A percentile compares a stretch with the other conserved stretches of the same genome.
These are phyloP conservation scores for Eucalyptus marginata DNA, from an alignment of 345 rosid species.

Conservation along the genomic window DNA sequence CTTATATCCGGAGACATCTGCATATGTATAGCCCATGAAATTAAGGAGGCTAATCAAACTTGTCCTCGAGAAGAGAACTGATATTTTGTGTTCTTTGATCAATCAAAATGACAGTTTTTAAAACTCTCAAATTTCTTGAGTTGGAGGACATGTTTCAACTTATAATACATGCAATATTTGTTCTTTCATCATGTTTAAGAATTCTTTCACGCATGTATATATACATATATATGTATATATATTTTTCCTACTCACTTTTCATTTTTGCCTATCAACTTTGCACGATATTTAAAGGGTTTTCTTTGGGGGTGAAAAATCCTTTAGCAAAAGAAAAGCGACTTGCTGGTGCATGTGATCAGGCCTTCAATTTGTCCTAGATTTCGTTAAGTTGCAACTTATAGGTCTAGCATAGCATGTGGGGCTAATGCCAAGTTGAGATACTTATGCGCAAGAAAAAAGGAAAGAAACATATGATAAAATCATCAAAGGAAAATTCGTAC, in stretches of 20 bases:
- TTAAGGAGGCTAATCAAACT: not conserved
- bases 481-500: not conserved
- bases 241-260: not conserved
- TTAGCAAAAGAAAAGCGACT: not conserved
- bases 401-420: not conserved
- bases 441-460: not conserved
- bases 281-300: not conserved
- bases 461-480: not conserved
- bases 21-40: not conserved
- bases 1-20: not conserved
- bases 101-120: not conserved
- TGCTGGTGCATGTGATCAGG: not conserved
- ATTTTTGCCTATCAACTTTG: not conserved
- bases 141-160: not conserved
- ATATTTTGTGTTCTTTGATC: not conserved
- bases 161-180: not conserved
- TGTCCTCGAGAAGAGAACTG: not conserved
- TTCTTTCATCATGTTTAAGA: not conserved
- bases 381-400: not conserved
- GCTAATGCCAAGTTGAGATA: not conserved
- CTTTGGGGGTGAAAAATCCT: not conserved
- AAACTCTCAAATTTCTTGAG: not conserved
- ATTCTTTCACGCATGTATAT: not conserved
- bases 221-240: too few relatives aligned
- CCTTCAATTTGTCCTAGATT: not conserved